Percentiles rank a stretch among this genome's conserved stretches.
Conservation (phyloP, 179 eudicot genomes). For the Sideroxylon spinosum region DNA sequence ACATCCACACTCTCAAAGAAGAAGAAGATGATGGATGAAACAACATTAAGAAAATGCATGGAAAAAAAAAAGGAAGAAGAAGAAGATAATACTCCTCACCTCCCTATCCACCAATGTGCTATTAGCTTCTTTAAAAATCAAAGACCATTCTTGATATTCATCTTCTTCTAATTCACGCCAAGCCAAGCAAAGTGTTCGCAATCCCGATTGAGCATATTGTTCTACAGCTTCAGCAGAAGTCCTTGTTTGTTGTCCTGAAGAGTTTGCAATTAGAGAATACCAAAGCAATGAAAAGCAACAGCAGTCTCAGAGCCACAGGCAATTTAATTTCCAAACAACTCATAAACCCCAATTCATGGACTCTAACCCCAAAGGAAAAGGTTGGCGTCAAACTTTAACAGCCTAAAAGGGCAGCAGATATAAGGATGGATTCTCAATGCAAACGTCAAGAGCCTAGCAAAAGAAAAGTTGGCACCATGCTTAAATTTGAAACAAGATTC, state of each 20-base stretch:
- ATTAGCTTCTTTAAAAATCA: conserved; percentile 85
- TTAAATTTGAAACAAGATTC: background rate
- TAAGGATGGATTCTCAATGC: background rate
- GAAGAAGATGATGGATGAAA: background rate
- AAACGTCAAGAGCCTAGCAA: background rate
- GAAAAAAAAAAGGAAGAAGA: background rate
- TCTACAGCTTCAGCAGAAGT: conserved; percentile 78
- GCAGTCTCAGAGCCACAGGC: too few species aligned
- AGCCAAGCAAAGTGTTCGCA: conserved; percentile 89
- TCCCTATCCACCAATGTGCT: conserved; percentile 92
- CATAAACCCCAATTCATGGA: too few species aligned
- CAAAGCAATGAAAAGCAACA: background rate
- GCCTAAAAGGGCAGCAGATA: background rate
- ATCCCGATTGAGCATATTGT: conserved; percentile 81
- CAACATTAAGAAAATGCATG: background rate
- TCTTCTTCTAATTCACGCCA: conserved; percentile 86
- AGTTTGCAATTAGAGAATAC: conserved; percentile 2
- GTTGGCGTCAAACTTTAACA: background rate
- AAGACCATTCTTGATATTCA: conserved; percentile 86
- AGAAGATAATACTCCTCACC: conserved; percentile 38
- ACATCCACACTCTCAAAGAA: background rate
- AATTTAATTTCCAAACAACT: too few species aligned
- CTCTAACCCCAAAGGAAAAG: too few species aligned
- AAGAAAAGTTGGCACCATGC: background rate
- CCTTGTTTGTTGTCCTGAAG: conserved; percentile 73